phyloP scores from a whole-genome alignment of 2,329 filamentous ascomycete species.

The Ophiocordyceps camponoti-saundersi region DNA sequence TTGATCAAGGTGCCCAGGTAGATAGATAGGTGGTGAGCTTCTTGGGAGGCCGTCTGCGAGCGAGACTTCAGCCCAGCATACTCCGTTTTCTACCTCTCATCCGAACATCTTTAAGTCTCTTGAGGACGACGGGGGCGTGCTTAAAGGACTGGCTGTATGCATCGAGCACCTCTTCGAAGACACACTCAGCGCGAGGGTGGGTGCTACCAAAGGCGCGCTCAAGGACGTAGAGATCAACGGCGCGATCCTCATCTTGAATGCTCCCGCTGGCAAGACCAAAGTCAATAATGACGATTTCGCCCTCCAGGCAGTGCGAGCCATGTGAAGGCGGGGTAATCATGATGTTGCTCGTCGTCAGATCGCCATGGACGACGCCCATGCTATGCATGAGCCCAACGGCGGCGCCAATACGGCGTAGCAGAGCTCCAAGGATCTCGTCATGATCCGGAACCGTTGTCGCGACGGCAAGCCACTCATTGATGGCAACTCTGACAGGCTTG shows the following conservation, averaged over 20 bases:
- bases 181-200: slow-evolving; percentile 65
- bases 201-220: slow-evolving; percentile 91
- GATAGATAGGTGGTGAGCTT: neutral
- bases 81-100: slow-evolving; percentile 91
- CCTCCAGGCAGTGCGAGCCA: slow-evolving; percentile 27
- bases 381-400: slow-evolving; percentile 64
- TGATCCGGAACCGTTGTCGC: slow-evolving; percentile 19
- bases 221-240: slow-evolving; percentile 89
- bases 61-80: slow-evolving; percentile 58
- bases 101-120: slow-evolving; percentile 76
- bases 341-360: slow-evolving; percentile 93
- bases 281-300: slow-evolving; percentile 81
- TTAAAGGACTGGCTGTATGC: slow-evolving; percentile 63
- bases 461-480: slow-evolving; percentile 51
- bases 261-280: slow-evolving; percentile 79
- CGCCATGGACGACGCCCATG: slow-evolving; percentile 80
- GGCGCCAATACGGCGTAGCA: slow-evolving; percentile 55
- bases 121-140: slow-evolving; percentile 57
- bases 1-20: neutral
- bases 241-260: slow-evolving; percentile 74
- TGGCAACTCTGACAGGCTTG: slow-evolving; percentile 46
- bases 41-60: neutral
- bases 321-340: slow-evolving; percentile 41
- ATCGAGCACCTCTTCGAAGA: slow-evolving; percentile 58
- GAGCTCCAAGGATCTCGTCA: slow-evolving; percentile 33